phyloP scores from a whole-genome alignment of 192 early-diverging fungal species.

The Gryganskiella cystojenkinii region DNA sequence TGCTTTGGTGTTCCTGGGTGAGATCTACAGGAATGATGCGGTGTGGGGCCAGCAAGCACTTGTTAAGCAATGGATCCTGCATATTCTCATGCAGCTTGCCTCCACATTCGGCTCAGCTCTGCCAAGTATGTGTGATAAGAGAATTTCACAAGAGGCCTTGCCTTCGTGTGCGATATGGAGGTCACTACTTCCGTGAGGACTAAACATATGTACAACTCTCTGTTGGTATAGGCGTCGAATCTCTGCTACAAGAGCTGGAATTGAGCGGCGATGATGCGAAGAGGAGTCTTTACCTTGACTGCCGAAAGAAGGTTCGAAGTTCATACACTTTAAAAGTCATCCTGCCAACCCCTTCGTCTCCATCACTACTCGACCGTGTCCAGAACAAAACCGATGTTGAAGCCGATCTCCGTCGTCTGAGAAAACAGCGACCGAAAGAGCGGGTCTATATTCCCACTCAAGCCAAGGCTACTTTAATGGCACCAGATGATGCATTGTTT shows the following conservation, averaged over 20 bases:
- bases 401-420: background rate
- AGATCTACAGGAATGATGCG: conserved; percentile 4
- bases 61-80: conserved; percentile 3
- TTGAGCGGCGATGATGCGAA: too few relatives aligned
- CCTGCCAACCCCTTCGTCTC: background rate
- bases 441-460: conserved; percentile 13
- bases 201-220: too few relatives aligned
- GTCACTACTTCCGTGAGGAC: too few relatives aligned
- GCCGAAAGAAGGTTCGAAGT: too few relatives aligned
- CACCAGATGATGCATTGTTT: background rate
- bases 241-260: too few relatives aligned
- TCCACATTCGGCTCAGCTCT: background rate
- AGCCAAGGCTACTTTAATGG: conserved; percentile 6
- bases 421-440: background rate
- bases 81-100: background rate
- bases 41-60: background rate
- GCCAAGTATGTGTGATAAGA: too few relatives aligned
- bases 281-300: too few relatives aligned
- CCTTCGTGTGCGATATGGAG: too few relatives aligned
- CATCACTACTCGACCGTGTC: background rate
- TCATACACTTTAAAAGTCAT: too few relatives aligned
- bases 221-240: too few relatives aligned
- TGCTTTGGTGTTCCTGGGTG: background rate
- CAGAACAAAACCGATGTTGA: background rate
- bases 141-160: too few relatives aligned